Evolutionary conservation across 305 asterid species (phyloP).

Genomic region (Rubia occidens): DNA sequence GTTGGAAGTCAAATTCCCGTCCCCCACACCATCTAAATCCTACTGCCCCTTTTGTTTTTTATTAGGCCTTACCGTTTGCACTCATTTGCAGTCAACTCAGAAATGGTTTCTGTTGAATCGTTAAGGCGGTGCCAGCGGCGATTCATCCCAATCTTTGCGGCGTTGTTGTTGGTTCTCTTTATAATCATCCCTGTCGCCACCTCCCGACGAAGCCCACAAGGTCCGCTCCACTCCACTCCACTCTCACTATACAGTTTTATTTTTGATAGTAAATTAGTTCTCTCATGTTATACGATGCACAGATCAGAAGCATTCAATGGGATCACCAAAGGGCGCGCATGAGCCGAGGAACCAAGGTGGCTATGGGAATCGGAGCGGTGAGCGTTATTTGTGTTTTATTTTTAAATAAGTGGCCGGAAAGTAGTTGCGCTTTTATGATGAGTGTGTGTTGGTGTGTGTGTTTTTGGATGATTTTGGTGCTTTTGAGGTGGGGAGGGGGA

Average conservation of each 20-base stretch:
- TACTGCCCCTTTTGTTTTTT: not conserved
- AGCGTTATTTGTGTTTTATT: slow-evolving; percentile 1
- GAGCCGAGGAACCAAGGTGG: slow-evolving; percentile 13
- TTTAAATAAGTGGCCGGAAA: not conserved
- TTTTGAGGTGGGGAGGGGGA: slow-evolving; percentile 1
- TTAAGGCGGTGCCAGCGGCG: slow-evolving; percentile 12
- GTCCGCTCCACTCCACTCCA: slow-evolving; percentile 16
- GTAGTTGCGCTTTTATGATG: not conserved
- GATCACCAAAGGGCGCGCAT: slow-evolving; percentile 2
- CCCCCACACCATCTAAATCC: not conserved
- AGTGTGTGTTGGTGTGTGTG: not conserved
- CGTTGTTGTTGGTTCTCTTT: slow-evolving; percentile 25
- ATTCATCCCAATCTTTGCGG: slow-evolving; percentile 16
- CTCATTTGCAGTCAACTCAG: not conserved
- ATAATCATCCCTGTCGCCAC: slow-evolving; percentile 26
- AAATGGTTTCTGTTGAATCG: slow-evolving; percentile 10
- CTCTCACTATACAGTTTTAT: not conserved
- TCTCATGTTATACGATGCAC: not conserved
- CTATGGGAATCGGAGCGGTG: slow-evolving; percentile 14
- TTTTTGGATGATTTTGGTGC: slow-evolving; percentile 1
- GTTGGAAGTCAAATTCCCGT: not conserved
- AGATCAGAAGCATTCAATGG: slow-evolving; percentile 11
- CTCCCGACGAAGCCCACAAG: slow-evolving; percentile 18
- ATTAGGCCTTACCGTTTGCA: not conserved
- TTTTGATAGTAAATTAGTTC: not conserved